These are phyloP conservation scores for Suillus weaverae DNA, from an alignment of 768 basidiomycete genomes.

Conservation along the genomic window DNA sequence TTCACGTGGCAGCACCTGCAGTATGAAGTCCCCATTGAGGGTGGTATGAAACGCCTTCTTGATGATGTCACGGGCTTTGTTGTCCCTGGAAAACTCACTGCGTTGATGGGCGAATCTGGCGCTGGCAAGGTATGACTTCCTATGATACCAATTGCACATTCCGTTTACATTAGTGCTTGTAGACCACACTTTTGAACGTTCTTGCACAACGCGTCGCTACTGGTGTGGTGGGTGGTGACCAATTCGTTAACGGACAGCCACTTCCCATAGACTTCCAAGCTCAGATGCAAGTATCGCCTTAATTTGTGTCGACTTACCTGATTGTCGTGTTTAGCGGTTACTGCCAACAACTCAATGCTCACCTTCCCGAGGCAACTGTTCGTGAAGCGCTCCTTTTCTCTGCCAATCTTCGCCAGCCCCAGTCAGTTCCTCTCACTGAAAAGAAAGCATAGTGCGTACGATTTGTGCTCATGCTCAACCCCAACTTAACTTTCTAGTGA, in stretches of 20 bases:
- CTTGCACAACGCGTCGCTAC: constrained; percentile 46
- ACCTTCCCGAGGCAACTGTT: constrained; percentile 69
- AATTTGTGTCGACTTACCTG: constrained; percentile 15
- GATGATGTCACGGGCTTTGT: constrained; percentile 79
- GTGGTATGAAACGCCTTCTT: constrained; percentile 52
- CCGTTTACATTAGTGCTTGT: neutral
- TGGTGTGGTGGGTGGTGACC: constrained; percentile 49
- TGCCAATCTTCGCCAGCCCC: constrained; percentile 71
- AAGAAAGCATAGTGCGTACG: constrained; percentile 71
- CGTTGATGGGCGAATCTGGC: constrained; percentile 67
- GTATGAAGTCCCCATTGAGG: constrained; percentile 50
- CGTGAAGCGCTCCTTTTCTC: constrained; percentile 76
- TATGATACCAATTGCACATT: neutral
- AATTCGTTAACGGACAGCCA: constrained; percentile 51
- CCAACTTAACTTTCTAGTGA: neutral
- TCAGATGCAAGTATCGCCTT: constrained; percentile 44
- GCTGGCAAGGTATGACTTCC: constrained; percentile 41
- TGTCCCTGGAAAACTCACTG: constrained; percentile 76
- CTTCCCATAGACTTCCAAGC: constrained; percentile 57
- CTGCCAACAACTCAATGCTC: constrained; percentile 80
- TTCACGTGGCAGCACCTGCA: constrained; percentile 80
- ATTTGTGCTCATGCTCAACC: neutral
- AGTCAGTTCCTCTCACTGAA: constrained; percentile 56
- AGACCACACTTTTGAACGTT: constrained; percentile 59
- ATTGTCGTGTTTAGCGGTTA: constrained; percentile 52